These are phyloP conservation scores for Pseudognaphalium luteoalbum DNA, from an alignment of 129 eudicot genomes.

Conservation along the genomic window DNA sequence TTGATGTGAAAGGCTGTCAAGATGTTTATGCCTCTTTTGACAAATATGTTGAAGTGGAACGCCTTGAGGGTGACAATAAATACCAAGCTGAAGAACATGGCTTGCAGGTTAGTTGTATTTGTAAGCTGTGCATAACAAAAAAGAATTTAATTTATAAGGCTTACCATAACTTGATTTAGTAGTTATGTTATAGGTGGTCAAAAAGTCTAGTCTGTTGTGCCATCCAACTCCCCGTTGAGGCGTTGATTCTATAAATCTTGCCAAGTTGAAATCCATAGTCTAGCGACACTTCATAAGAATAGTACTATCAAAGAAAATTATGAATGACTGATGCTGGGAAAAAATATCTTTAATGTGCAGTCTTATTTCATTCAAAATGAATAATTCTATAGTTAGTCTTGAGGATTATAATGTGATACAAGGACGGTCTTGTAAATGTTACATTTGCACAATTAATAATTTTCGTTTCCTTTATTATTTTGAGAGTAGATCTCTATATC, in stretches of 20 bases:
- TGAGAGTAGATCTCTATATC: not conserved
- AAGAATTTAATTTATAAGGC: not conserved
- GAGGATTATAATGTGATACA: not conserved
- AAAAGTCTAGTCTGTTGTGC: constrained; percentile 1
- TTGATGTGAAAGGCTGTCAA: constrained; percentile 93
- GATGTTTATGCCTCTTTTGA: constrained; percentile 99
- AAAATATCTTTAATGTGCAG: not conserved
- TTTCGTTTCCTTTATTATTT: not conserved
- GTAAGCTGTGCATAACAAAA: not conserved
- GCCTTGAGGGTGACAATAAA: constrained; percentile 93
- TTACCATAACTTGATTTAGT: not conserved
- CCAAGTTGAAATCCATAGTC: not conserved
- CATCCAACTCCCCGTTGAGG: not conserved
- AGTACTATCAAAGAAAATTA: not conserved
- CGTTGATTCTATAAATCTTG: not conserved
- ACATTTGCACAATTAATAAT: not conserved
- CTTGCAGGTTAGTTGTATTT: constrained; percentile 64
- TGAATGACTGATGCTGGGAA: not conserved
- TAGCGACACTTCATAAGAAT: not conserved
- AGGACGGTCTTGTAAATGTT: not conserved
- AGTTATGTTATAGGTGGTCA: not conserved
- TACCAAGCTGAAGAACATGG: constrained; percentile 91
- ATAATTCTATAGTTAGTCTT: too few relatives aligned
- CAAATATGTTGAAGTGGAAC: constrained; percentile 97
- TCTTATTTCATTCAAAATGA: too few relatives aligned